Conservation (phyloP, 352 stramenopile genomes). For the Globisporangium solare region DNA sequence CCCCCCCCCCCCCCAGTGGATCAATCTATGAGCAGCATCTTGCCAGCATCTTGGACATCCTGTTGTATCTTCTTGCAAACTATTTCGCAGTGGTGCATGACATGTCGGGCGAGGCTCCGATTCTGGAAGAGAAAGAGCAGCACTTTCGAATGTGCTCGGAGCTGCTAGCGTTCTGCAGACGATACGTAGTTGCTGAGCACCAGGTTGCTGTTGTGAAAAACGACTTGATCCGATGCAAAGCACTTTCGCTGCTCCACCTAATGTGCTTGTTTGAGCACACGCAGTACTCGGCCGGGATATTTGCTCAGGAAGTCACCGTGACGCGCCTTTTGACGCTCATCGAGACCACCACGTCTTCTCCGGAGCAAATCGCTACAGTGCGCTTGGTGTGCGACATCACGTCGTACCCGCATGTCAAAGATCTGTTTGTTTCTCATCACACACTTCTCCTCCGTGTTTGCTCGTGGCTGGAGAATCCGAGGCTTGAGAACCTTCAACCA, state of each 20-base stretch:
- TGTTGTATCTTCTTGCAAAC: slow-evolving; percentile 16
- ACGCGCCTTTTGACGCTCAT: slow-evolving; percentile 23
- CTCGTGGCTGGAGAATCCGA: slow-evolving; percentile 15
- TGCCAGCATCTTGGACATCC: slow-evolving; percentile 9
- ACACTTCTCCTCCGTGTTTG: slow-evolving; percentile 10
- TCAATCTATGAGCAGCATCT: slow-evolving; percentile 5
- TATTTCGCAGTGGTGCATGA: slow-evolving; percentile 14
- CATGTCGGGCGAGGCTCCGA: neutral
- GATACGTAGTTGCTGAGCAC: neutral
- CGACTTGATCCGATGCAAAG: slow-evolving; percentile 15
- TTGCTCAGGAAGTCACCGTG: slow-evolving; percentile 18
- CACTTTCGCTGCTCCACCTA: slow-evolving; percentile 21
- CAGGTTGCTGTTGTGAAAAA: slow-evolving; percentile 11
- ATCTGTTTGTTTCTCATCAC: slow-evolving; percentile 14
- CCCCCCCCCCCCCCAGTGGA: neutral
- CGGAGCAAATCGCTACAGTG: slow-evolving; percentile 20
- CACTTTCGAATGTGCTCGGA: slow-evolving; percentile 9
- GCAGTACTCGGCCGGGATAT: slow-evolving; percentile 18
- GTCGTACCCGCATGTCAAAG: slow-evolving; percentile 11
- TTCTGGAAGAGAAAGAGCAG: slow-evolving; percentile 5
- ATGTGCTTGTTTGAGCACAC: slow-evolving; percentile 26
- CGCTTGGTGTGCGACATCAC: slow-evolving; percentile 23
- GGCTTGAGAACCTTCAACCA: slow-evolving; percentile 7
- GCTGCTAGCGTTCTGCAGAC: slow-evolving; percentile 12
- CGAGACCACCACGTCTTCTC: slow-evolving; percentile 17